phyloP scores from a whole-genome alignment of 495 filamentous ascomycete species.

The Lindgomyces ingoldianus region DNA sequence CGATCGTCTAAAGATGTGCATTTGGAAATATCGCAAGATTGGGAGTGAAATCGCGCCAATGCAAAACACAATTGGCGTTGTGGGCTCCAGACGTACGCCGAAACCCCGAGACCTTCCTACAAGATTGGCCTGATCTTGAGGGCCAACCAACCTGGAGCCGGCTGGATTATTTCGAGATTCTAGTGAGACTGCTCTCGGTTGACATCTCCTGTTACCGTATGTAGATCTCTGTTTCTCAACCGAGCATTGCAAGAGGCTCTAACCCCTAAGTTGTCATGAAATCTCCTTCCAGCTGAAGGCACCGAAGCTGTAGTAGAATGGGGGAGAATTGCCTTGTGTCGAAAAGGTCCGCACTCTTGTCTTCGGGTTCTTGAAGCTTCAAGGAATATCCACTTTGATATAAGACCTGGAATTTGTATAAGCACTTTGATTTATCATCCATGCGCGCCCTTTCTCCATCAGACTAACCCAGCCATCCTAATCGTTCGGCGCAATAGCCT shows the following conservation, averaged over 20 bases:
- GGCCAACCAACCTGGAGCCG: no score
- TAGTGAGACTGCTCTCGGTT: background rate
- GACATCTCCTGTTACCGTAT: background rate
- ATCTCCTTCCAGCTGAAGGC: background rate
- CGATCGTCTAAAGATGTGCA: background rate
- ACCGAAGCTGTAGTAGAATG: background rate
- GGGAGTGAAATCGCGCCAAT: background rate
- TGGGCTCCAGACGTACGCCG: background rate
- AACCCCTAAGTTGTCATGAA: background rate
- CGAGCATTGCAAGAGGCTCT: background rate
- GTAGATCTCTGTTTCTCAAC: background rate
- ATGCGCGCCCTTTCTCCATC: background rate
- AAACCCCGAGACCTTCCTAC: background rate
- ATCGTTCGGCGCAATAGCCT: background rate
- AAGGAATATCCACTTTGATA: background rate
- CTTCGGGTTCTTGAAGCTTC: background rate
- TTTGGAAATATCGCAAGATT: background rate
- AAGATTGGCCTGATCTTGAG: background rate
- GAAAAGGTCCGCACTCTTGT: background rate
- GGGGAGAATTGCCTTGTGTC: background rate
- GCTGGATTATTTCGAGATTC: background rate
- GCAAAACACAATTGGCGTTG: background rate
- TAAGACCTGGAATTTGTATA: background rate
- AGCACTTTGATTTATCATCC: background rate
- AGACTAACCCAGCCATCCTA: background rate